Evolutionary conservation across 1,284 basidiomycete species (phyloP).

Genomic region (Ceratobasidium papillatum): DNA sequence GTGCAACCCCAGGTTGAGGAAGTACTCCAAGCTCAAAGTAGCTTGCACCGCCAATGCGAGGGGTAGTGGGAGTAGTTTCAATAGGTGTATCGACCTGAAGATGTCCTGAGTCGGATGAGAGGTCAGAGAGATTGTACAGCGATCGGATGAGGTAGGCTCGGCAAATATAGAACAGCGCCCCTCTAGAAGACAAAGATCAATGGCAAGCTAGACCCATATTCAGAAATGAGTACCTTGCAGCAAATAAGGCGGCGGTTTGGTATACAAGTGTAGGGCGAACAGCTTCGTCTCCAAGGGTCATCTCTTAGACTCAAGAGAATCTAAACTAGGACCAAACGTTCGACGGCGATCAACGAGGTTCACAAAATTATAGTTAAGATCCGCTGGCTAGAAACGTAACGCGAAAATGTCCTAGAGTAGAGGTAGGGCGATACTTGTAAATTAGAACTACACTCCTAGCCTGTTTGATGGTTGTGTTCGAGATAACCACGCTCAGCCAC

Average conservation of each 20-base stretch:
- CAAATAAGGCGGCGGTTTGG: conserved; percentile 23
- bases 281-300: neutral
- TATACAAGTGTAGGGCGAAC: conserved; percentile 2
- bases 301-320: neutral
- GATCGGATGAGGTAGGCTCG: conserved; percentile 41
- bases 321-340: too few relatives aligned
- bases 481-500: neutral
- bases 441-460: neutral
- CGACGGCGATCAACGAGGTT: too few relatives aligned
- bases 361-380: too few relatives aligned
- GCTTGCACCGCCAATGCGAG: neutral
- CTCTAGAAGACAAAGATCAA: conserved; percentile 16
- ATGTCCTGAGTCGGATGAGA: conserved; percentile 6
- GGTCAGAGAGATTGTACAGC: conserved; percentile 34
- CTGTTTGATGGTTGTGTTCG: neutral
- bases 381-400: too few relatives aligned
- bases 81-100: neutral
- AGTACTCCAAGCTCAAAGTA: conserved; percentile 27
- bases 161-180: conserved; percentile 41
- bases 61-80: neutral
- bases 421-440: too few relatives aligned
- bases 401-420: too few relatives aligned
- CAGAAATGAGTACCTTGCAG: conserved; percentile 19
- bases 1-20: conserved; percentile 13
- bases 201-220: neutral